phyloP scores from a whole-genome alignment of 2,329 filamentous ascomycete genomes.

The Aureobasidium melanogenum region DNA sequence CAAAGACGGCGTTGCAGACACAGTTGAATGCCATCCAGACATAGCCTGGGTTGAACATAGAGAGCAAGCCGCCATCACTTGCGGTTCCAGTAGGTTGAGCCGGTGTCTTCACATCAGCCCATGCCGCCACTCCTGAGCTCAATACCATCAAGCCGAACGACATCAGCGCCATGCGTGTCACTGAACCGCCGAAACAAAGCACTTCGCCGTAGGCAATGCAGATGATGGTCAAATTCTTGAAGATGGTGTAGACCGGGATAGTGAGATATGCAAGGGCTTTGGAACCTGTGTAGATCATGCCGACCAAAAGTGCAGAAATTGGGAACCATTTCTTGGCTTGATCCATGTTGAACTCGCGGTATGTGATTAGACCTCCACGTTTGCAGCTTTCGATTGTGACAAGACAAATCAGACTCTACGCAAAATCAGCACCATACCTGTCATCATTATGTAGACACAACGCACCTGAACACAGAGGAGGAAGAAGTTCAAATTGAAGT shows the following conservation, averaged over 20 bases:
- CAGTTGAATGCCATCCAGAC: conserved; percentile 98
- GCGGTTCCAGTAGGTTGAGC: conserved; percentile 31
- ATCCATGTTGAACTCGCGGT: conserved; percentile 72
- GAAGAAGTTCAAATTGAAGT: conserved; percentile 96
- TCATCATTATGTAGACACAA: neutral
- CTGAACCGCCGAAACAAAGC: conserved; percentile 91
- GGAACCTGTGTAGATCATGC: conserved; percentile 97
- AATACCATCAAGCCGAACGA: conserved; percentile 96
- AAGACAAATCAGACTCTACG: conserved; percentile 80
- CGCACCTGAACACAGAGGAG: conserved; percentile 67
- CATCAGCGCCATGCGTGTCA: conserved; percentile 77
- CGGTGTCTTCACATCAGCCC: conserved; percentile 90
- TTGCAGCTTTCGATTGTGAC: conserved; percentile 76
- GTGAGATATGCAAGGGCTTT: conserved; percentile 95
- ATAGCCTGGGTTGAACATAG: conserved; percentile 77
- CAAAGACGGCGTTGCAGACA: conserved; percentile 81
- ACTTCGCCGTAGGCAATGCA: conserved; percentile 98
- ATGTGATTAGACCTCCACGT: conserved; percentile 70
- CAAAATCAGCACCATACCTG: neutral
- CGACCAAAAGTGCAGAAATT: conserved; percentile 87
- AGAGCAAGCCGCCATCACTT: conserved; percentile 54
- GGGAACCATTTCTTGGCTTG: conserved; percentile 97
- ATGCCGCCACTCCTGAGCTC: conserved; percentile 87
- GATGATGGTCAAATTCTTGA: conserved; percentile 99
- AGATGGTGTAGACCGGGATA: conserved; percentile 98